Base-by-base conservation (phyloP, 257 asterid species). In the Gardenia jasminoides region DNA sequence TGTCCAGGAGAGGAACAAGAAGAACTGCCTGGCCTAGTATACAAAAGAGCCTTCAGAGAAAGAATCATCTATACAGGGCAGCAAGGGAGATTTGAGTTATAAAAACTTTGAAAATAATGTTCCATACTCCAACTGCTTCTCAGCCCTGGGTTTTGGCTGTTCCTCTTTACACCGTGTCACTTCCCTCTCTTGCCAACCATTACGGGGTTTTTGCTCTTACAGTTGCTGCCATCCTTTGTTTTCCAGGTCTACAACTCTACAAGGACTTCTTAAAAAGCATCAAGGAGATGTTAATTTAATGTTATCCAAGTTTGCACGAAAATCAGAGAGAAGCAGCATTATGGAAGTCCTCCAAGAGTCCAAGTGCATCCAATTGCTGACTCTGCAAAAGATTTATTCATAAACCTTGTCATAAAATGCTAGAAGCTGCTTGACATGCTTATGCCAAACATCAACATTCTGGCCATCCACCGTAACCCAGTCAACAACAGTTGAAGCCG, bases 401-500 rank as follows among this genome's bases (percentile, higher is more conserved):
- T 76, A 76, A 70, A 80, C 93, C 86, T 95, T 87, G 50, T 93
- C 98, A 73, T 92, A 90, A 81, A 88, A 96, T 43, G 98, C 92
- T 72, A 90, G 86, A 81, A 94, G 97, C 88, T 94, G 97, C 84
- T 94, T 94, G 84, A 92, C 91, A 72, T 93, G 98, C 84, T 96
- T 96, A 83, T 90, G 97, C 99, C 98, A 96, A 0, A 91, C 92
- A 76, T 91, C 91, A 80, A 92, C 99, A 80, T 92, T 93, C 87
- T 96, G 97, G 70, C 99, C 99, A 74, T 96, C 99, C 9, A 93
- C 91, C 3, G 95, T 80, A 71, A 92, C 97, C 99, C 99, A 96
- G 83, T 96, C 99, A 62, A 93, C 97, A 46, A 90, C 98, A 58
- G 96, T 83, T 11, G 99, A 91, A 48, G 98, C 98, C 69, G 99